phyloP scores from a whole-genome alignment of 176 grass and related monocot species.

The Rhynchospora breviuscula region DNA sequence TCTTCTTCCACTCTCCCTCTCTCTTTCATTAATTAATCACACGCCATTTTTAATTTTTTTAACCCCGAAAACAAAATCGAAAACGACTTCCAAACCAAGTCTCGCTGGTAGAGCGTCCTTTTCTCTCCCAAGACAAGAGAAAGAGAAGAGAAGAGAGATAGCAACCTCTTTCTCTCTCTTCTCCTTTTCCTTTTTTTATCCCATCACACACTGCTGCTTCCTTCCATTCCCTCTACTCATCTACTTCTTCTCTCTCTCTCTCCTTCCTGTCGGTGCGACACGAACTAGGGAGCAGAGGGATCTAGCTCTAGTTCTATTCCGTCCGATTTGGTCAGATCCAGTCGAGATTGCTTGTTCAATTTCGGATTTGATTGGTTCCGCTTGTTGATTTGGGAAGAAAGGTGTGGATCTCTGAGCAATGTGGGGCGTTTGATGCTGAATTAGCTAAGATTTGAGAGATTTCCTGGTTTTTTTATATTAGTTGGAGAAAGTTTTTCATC shows the following conservation, averaged over 20 bases:
- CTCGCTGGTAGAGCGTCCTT: conserved; percentile 17
- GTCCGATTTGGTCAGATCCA: conserved; percentile 11
- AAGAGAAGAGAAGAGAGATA: background rate
- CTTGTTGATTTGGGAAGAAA: background rate
- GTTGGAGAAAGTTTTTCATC: background rate
- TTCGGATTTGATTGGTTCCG: background rate
- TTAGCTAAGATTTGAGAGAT: conserved; percentile 5
- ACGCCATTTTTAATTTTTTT: background rate
- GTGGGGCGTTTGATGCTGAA: background rate
- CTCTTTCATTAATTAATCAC: background rate
- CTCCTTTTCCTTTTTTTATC: conserved; percentile 12
- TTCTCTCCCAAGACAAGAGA: background rate
- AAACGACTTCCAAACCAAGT: conserved; percentile 25
- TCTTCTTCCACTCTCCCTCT: conserved; percentile 16
- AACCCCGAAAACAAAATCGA: conserved; percentile 4
- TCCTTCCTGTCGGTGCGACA: conserved; percentile 19
- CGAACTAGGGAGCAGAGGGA: background rate
- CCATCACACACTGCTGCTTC: conserved; percentile 4
- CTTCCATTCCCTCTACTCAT: background rate
- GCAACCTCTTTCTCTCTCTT: conserved; percentile 1
- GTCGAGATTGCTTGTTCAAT: background rate
- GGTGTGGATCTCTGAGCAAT: conserved; percentile 18
- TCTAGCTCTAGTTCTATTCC: background rate
- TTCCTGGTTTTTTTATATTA: background rate
- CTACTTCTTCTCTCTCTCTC: background rate